Evolutionary conservation across 768 basidiomycete genomes (phyloP), one percentile per base, ranked within the genome.

Genomic region (Lyophyllum atratum): DNA sequence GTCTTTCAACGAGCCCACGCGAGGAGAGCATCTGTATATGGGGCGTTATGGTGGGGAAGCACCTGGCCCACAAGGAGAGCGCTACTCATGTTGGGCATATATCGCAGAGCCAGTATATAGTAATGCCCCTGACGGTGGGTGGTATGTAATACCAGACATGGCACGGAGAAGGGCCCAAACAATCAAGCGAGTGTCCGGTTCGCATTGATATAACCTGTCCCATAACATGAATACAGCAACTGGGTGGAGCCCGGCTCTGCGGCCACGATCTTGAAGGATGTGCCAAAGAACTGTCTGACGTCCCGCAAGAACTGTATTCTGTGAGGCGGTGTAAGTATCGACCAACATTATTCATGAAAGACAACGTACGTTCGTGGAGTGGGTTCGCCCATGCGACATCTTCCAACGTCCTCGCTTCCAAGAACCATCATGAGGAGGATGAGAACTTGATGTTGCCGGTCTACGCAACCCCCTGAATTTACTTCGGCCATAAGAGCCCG

Each of bases 381-480:
- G 17, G 93, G 86, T 64, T 90, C 87, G 4, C 89, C 85, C 85
- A 98, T 90, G 55, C 85, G 78, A 74, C 92, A 93, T 58, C 90
- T 85, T 0, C 94, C 93, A 0, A 98, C 94, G 68, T 99, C 97
- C 68, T 98, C 97, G 59, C 93, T 95, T 9, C 97, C 97, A n/a
- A 98, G 77, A 3, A 91, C 89, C 93, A 99, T 95, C 79, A 93
- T 81, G 33, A 96, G 72, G 39, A 96, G 76, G 4, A 95, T 88
- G 9, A 98, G 76, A 46, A 79, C 82, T 72, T 99, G 97, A 68
- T 95, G 94, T 61, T 89, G 86, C 44, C 87, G 81, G 70, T 98
- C 97, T 2, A 98, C 83, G 66, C 96, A 98, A 4, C 97, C 95
- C 1, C 95, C 93, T 48, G 76, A 78, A 42, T 80, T 78, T 29